These are phyloP conservation scores for Solanum chiquidenum DNA, from an alignment of 257 asterid genomes.

Conservation along the genomic window DNA sequence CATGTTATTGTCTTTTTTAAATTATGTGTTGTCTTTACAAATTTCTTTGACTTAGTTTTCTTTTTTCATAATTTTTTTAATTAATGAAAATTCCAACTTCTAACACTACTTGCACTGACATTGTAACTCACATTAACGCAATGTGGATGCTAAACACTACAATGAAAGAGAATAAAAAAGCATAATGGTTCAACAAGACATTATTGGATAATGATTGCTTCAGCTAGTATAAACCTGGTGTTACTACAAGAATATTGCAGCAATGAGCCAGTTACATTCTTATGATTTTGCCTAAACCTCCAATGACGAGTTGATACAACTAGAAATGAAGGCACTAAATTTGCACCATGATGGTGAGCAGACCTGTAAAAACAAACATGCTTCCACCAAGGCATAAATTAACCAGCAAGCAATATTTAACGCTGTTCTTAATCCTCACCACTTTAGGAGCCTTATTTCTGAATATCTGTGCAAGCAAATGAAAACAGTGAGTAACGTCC, in stretches of 20 bases:
- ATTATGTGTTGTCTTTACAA: background rate
- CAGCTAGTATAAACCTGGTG: background rate
- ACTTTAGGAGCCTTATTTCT: background rate
- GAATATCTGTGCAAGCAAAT: background rate
- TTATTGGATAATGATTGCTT: background rate
- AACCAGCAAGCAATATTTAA: background rate
- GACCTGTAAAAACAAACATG: background rate
- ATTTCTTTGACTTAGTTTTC: background rate
- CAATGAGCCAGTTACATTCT: background rate
- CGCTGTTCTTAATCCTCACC: background rate
- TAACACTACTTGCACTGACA: background rate
- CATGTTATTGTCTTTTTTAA: background rate
- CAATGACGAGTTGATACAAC: background rate
- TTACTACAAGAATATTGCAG: background rate
- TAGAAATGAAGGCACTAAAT: background rate
- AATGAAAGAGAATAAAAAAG: background rate
- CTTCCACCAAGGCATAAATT: background rate
- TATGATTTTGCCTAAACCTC: background rate
- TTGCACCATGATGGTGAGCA: background rate
- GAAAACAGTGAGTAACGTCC: background rate
- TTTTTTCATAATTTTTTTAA: background rate
- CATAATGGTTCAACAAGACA: background rate
- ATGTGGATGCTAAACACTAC: background rate
- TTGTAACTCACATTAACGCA: background rate
- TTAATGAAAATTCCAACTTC: background rate